phyloP scores from a whole-genome alignment of 768 basidiomycete genomes.

The Fomitopsis serialis region DNA sequence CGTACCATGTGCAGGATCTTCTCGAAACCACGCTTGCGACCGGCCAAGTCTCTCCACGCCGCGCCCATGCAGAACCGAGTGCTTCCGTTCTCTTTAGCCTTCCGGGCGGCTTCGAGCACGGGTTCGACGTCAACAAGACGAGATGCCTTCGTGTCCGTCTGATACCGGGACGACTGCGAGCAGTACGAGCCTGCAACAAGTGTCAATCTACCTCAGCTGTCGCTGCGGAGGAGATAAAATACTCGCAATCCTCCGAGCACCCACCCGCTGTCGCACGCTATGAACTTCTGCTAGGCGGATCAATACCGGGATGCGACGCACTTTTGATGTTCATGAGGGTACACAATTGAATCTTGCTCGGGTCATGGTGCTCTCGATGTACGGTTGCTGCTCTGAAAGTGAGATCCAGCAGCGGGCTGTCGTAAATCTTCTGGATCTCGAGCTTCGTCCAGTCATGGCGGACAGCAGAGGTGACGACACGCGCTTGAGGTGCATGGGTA shows the following conservation, averaged over 20 bases:
- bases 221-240: background rate
- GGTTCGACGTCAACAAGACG: conserved; percentile 85
- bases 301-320: conserved; percentile 32
- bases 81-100: conserved; percentile 94
- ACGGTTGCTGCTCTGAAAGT: conserved; percentile 82
- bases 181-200: conserved; percentile 79
- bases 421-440: conserved; percentile 83
- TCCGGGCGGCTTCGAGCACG: conserved; percentile 86
- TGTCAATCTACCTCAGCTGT: conserved; percentile 1
- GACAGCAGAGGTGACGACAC: conserved; percentile 21
- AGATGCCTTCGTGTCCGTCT: conserved; percentile 85
- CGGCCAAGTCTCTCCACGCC: conserved; percentile 93
- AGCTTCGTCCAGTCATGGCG: conserved; percentile 68
- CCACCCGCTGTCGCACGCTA: conserved; percentile 69
- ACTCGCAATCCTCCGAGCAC: conserved; percentile 90
- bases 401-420: conserved; percentile 81
- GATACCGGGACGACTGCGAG: conserved; percentile 93
- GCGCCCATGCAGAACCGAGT: conserved; percentile 99
- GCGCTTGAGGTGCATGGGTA: conserved; percentile 43
- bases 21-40: conserved; percentile 91
- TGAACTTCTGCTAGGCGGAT: background rate
- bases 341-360: conserved; percentile 89
- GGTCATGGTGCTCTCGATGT: conserved; percentile 84
- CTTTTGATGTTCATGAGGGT: conserved; percentile 99
- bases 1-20: conserved; percentile 89